phyloP scores from a whole-genome alignment of 1,139 yeast genomes.

The Debaryomyces sp. region DNA sequence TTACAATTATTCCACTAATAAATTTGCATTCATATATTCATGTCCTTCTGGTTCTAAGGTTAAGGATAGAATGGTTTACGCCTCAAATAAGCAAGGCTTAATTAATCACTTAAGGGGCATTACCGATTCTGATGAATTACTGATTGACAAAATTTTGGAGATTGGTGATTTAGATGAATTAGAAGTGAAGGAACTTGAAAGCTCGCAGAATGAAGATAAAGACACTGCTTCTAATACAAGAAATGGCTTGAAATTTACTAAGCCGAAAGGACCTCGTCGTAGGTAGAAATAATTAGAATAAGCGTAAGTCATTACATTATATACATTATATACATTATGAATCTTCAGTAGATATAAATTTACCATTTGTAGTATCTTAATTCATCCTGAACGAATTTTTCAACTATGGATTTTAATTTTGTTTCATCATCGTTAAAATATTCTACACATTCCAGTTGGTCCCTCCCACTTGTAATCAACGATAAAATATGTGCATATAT shows the following conservation, averaged over 20 bases:
- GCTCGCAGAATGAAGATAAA: conserved; percentile 15
- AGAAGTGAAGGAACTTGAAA: conserved; percentile 43
- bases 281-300: conserved; percentile 23
- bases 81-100: conserved; percentile 76
- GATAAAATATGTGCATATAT: conserved; percentile 39
- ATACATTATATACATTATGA: not conserved
- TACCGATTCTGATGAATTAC: conserved; percentile 24
- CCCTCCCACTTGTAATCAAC: conserved; percentile 12
- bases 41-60: conserved; percentile 93
- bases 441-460: conserved; percentile 14
- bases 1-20: conserved; percentile 37
- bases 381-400: conserved; percentile 24
- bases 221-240: conserved; percentile 16
- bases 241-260: conserved; percentile 41
- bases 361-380: conserved; percentile 8
- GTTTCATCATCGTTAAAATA: conserved; percentile 20
- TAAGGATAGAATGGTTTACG: conserved; percentile 90
- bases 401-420: conserved; percentile 26
- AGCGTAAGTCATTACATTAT: conserved; percentile 1
- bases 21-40: conserved; percentile 67
- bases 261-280: conserved; percentile 61
- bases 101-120: conserved; percentile 48
- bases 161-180: conserved; percentile 72
- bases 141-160: conserved; percentile 51
- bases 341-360: not conserved